Conservation (phyloP, 768 basidiomycete genomes). For the Suillus placidus region DNA sequence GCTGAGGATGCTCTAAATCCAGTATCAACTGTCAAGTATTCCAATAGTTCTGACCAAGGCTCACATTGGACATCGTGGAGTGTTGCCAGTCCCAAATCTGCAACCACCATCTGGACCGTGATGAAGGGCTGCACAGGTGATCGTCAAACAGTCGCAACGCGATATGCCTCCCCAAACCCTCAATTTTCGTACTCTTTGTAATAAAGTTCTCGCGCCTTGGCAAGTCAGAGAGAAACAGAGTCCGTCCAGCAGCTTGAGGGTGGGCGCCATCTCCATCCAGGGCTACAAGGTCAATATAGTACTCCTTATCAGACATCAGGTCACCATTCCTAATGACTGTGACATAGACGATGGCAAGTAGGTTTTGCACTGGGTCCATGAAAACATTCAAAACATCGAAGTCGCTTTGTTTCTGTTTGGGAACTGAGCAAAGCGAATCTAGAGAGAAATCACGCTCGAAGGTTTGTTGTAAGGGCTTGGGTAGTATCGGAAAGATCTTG, state of each 20-base stretch:
- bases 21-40: background rate
- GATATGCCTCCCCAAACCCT: background rate
- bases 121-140: background rate
- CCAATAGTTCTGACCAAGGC: background rate
- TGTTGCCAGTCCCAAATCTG: constrained; percentile 3
- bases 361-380: background rate
- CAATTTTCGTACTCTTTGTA: background rate
- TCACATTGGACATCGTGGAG: background rate
- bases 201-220: background rate
- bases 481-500: background rate
- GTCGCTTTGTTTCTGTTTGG: background rate
- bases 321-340: background rate
- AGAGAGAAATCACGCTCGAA: background rate
- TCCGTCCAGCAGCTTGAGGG: background rate
- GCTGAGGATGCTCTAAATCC: background rate
- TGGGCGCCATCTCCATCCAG: background rate
- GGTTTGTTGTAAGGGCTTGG: background rate
- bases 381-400: background rate
- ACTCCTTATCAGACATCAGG: background rate
- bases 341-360: background rate
- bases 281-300: background rate
- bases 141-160: background rate
- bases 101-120: background rate
- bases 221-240: background rate
- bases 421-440: background rate